Base-by-base conservation (phyloP, 2,329 filamentous ascomycete species). In the Fusarium penzigii region DNA sequence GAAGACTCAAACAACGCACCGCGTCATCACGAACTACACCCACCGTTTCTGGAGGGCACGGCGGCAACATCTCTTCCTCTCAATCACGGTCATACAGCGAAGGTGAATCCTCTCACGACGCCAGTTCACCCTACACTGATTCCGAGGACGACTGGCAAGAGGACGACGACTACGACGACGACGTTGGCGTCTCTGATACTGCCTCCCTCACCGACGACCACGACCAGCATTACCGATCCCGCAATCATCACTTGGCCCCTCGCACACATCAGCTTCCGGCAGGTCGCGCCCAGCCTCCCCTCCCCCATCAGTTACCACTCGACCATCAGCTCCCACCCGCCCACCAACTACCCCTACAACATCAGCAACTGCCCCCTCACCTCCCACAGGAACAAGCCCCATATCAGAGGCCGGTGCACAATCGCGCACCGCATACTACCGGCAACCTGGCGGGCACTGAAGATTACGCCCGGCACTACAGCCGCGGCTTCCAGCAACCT, bases 401-500 rank as follows among this genome's bases (percentile, higher is more conserved):
- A 36, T 61, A 58, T 47, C 62, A 59, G 38, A 53, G 60, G 61
- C 62, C 56, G 43, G 52, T 52, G 52, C 57, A 55, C 54, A 49
- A 61, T 39, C 57, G 56, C 45, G 51, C 52, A 52, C 61, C 59
- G 55, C 52, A 41, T 16, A 41, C 79, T 58, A 76, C 83, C 49
- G 82, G 83, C 75, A 88, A 80, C 68, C 78, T 82, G 75, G 87
- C 88, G 68, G 81, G 81, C 36, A 78, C 77, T 17, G 84, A 89
- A 20, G 84, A 89, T n/a, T 86, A 80, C 66, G 71, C 74, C 56
- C 70, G 53, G 46, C 46, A 64, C 62, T 75, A 71, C 76, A 78
- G 74, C 71, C 70, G 65, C 29, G 62, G 57, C 38, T 72, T 51
- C 47, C 66, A 45, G 59, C 58, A 60, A 12, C 55, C 39, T 4